phyloP scores from a whole-genome alignment of 495 filamentous ascomycete species.

The Entonaema liquescens region DNA sequence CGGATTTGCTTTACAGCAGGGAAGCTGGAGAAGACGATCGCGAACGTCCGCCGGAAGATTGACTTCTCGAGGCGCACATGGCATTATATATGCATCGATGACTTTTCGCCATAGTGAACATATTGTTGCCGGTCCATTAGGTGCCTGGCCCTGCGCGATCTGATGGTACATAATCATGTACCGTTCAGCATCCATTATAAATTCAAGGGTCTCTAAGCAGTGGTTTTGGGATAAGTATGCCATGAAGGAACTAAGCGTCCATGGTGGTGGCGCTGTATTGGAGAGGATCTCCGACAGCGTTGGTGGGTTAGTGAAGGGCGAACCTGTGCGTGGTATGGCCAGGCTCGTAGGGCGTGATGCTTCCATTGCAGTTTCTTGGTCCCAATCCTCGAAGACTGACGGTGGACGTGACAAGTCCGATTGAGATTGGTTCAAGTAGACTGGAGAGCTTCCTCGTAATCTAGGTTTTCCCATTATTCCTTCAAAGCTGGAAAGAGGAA shows the following conservation, averaged over 20 bases:
- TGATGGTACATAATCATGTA: constrained; percentile 77
- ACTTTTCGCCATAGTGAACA: constrained; percentile 75
- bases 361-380: constrained; percentile 56
- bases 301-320: constrained; percentile 71
- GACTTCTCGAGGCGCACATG: constrained; percentile 86
- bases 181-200: constrained; percentile 93
- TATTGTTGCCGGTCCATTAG: constrained; percentile 72
- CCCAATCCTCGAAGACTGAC: constrained; percentile 53
- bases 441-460: constrained; percentile 53
- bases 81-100: constrained; percentile 77
- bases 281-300: constrained; percentile 87
- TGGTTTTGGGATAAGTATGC: constrained; percentile 98
- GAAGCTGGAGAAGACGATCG: constrained; percentile 75
- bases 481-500: constrained; percentile 23
- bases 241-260: constrained; percentile 93
- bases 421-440: constrained; percentile 49
- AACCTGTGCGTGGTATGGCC: constrained; percentile 52
- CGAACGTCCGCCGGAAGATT: constrained; percentile 90
- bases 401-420: constrained; percentile 52
- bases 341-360: constrained; percentile 56
- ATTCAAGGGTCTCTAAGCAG: constrained; percentile 95
- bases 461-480: constrained; percentile 58
- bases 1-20: constrained; percentile 64
- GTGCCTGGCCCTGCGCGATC: constrained; percentile 26
- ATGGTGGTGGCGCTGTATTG: constrained; percentile 86